Evolutionary conservation across 345 rosid genomes (phyloP).

Genomic region (Camelina hispida): DNA sequence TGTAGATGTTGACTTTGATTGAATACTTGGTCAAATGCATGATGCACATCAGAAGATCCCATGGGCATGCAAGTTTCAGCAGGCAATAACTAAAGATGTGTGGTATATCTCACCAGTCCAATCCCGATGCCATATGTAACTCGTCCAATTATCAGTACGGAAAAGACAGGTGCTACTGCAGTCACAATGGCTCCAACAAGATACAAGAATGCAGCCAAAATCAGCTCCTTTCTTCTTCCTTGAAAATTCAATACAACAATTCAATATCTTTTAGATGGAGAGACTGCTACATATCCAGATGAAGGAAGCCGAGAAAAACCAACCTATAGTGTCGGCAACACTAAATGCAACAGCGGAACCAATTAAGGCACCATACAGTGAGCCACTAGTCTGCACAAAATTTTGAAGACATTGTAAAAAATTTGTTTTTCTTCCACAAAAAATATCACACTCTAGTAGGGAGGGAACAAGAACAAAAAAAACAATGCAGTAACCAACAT

Average conservation of each 20-base stretch:
- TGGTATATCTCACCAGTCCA: constrained; percentile 75
- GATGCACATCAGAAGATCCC: constrained; percentile 20
- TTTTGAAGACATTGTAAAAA: constrained; percentile 1
- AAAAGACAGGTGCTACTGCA: constrained; percentile 73
- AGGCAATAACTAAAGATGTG: constrained; percentile 25
- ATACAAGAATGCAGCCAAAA: constrained; percentile 70
- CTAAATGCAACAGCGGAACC: constrained; percentile 89
- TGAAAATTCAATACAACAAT: constrained; percentile 40
- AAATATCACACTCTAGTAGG: constrained; percentile 9
- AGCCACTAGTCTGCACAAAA: constrained; percentile 92
- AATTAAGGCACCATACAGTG: constrained; percentile 94
- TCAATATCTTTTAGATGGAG: constrained; percentile 32
- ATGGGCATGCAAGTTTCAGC: constrained; percentile 19
- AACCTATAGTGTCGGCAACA: constrained; percentile 88
- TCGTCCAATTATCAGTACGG: constrained; percentile 83
- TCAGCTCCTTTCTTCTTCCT: constrained; percentile 96
- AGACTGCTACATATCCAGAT: constrained; percentile 7
- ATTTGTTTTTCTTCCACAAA: background rate
- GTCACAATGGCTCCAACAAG: constrained; percentile 86
- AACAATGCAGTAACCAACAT: constrained; percentile 1
- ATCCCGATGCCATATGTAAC: constrained; percentile 81
- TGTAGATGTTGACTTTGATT: constrained; percentile 8
- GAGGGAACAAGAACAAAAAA: constrained; percentile 12
- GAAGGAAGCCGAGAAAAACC: constrained; percentile 20
- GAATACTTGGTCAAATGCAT: constrained; percentile 3